These are phyloP conservation scores for Trametes gibbosa DNA, from an alignment of 768 basidiomycete species.

Conservation along the genomic window DNA sequence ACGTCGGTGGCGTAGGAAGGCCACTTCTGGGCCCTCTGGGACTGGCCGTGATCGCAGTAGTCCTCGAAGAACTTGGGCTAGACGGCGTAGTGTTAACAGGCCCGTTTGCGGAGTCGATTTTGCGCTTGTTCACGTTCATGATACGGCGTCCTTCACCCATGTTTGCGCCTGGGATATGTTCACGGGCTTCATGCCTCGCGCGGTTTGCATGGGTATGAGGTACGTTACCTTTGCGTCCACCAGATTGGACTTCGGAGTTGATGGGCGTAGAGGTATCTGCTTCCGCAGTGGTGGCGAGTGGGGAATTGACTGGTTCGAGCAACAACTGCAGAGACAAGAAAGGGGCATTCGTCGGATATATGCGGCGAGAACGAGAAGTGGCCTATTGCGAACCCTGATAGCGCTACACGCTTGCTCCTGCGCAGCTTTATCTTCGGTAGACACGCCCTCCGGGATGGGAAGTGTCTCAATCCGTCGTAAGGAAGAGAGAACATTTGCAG, in stretches of 20 bases:
- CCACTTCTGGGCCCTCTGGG: background rate
- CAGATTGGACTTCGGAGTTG: background rate
- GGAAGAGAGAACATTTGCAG: constrained; percentile 9
- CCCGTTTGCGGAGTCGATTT: constrained; percentile 8
- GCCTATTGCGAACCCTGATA: constrained; percentile 35
- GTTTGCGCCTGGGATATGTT: constrained; percentile 8
- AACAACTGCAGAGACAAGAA: constrained; percentile 26
- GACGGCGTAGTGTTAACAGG: background rate
- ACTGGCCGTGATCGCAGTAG: background rate
- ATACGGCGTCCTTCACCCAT: constrained; percentile 19
- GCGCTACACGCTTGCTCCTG: constrained; percentile 27
- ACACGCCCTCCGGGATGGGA: constrained; percentile 1
- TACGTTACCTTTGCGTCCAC: constrained; percentile 25
- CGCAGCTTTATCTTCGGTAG: constrained; percentile 6
- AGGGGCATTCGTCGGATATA: constrained; percentile 28
- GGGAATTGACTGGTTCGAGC: constrained; percentile 19
- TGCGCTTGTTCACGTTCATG: constrained; percentile 27
- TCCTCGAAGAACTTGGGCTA: background rate
- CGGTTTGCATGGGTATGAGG: background rate
- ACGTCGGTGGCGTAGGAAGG: background rate
- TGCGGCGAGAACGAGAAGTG: constrained; percentile 27
- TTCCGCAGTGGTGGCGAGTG: constrained; percentile 6
- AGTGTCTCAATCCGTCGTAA: constrained; percentile 21
- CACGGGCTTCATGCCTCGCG: constrained; percentile 5
- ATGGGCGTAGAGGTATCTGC: constrained; percentile 1